A percentile compares a stretch with the other conserved stretches of the same genome.
phyloP scores from a whole-genome alignment of 257 asterid genomes.

The Solanum medicagineum region DNA sequence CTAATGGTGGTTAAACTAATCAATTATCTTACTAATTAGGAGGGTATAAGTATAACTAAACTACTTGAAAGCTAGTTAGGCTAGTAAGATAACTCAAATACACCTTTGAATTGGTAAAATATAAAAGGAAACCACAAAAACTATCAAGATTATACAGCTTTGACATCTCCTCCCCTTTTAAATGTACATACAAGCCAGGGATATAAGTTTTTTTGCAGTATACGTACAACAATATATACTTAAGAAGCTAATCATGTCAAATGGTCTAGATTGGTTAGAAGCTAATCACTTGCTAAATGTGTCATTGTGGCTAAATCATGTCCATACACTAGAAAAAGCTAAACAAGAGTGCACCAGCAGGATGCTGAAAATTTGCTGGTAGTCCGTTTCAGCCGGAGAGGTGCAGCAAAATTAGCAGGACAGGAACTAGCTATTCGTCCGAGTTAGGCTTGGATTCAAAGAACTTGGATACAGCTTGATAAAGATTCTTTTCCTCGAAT shows the following conservation, averaged over 20 bases:
- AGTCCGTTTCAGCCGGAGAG: not conserved
- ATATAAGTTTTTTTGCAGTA: not conserved
- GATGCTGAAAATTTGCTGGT: conserved; percentile 27
- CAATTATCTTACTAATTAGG: not conserved
- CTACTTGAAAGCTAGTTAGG: not conserved
- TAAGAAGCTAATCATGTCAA: conserved; percentile 2
- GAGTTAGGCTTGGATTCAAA: conserved; percentile 29
- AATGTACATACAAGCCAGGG: conserved; percentile 15
- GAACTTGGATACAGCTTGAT: conserved; percentile 71
- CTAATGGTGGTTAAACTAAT: not conserved
- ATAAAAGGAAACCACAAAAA: not conserved
- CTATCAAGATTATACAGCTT: conserved; percentile 7
- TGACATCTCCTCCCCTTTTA: conserved; percentile 5
- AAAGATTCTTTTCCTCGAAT: conserved; percentile 71
- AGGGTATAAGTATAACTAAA: no score
- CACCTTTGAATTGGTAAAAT: not conserved
- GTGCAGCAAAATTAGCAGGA: not conserved
- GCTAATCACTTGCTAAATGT: not conserved
- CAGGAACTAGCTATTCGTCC: conserved; percentile 2
- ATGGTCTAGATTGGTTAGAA: not conserved
- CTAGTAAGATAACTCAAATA: not conserved
- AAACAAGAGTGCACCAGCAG: conserved; percentile 18
- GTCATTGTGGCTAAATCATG: not conserved
- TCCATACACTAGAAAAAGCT: not conserved
- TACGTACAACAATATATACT: not conserved